A percentile compares a stretch with the other conserved stretches of the same genome.
phyloP scores from a whole-genome alignment of 176 grass and related monocot genomes.

The Eleusine indica region DNA sequence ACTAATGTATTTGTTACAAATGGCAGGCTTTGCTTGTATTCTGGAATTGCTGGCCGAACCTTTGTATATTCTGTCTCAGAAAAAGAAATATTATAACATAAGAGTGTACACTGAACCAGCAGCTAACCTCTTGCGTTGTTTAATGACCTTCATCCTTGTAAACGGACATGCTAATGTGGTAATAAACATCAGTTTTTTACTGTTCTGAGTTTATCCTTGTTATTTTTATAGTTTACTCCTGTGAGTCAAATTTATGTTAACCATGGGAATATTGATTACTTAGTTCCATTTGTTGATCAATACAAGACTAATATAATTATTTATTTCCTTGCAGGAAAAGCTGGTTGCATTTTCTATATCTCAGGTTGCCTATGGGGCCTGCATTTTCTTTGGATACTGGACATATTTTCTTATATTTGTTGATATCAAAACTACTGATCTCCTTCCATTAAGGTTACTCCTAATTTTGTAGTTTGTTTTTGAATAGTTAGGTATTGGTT shows the following conservation, averaged over 20 bases:
- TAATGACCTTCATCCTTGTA: slow-evolving; percentile 84
- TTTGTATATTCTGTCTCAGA: slow-evolving; percentile 93
- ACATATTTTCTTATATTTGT: slow-evolving; percentile 72
- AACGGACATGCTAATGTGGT: slow-evolving; percentile 67
- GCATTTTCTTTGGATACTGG: slow-evolving; percentile 85
- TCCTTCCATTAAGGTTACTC: slow-evolving; percentile 78
- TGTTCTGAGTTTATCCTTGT: slow-evolving; percentile 12
- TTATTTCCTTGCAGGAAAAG: slow-evolving; percentile 76
- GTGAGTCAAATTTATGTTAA: neutral
- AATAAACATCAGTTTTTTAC: slow-evolving; percentile 36
- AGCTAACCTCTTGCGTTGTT: slow-evolving; percentile 76
- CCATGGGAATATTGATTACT: neutral
- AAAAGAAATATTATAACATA: slow-evolving; percentile 81
- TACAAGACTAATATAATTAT: slow-evolving; percentile 3
- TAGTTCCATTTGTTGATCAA: slow-evolving; percentile 39
- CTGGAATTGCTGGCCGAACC: slow-evolving; percentile 94
- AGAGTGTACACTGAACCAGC: slow-evolving; percentile 78
- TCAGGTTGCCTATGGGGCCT: slow-evolving; percentile 73
- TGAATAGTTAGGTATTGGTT: slow-evolving; percentile 18
- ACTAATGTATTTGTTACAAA: slow-evolving; percentile 37
- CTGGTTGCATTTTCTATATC: slow-evolving; percentile 87
- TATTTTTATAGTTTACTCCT: neutral
- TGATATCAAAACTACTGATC: slow-evolving; percentile 47
- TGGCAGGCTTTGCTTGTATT: slow-evolving; percentile 93
- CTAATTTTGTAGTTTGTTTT: slow-evolving; percentile 28